Percentiles rank a stretch among this genome's conserved stretches.
Conservation (phyloP, 2,329 filamentous ascomycete genomes). For the Intubia oerlemansii region DNA sequence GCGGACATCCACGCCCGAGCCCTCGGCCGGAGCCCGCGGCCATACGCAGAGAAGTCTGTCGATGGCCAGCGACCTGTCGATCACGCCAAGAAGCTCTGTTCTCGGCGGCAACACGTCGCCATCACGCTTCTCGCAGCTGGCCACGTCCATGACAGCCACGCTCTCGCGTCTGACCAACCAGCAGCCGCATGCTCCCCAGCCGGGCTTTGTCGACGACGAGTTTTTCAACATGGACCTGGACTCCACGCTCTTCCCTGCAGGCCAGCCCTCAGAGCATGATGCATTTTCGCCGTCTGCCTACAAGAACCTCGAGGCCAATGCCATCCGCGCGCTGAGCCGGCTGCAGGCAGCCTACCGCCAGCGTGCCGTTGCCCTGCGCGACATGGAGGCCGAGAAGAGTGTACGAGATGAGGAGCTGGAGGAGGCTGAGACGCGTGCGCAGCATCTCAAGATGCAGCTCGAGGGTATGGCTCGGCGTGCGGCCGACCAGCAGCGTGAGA, state of each 20-base stretch:
- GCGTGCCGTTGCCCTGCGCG: constrained; percentile 25
- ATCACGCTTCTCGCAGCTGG: constrained; percentile 24
- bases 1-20: constrained; percentile 4
- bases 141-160: constrained; percentile 23
- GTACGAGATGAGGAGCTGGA: constrained; percentile 32
- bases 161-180: constrained; percentile 18
- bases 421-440: constrained; percentile 28
- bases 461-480: constrained; percentile 34
- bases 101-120: constrained; percentile 9
- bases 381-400: constrained; percentile 30
- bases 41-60: constrained; percentile 9
- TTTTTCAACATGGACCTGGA: constrained; percentile 33
- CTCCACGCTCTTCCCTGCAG: constrained; percentile 27
- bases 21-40: neutral
- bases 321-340: constrained; percentile 28
- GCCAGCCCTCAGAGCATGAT: constrained; percentile 20
- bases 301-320: constrained; percentile 38
- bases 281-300: constrained; percentile 36
- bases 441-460: constrained; percentile 35
- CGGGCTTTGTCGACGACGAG: constrained; percentile 22
- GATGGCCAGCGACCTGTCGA: constrained; percentile 7
- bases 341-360: constrained; percentile 38
- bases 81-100: constrained; percentile 2
- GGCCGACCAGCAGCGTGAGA: constrained; percentile 28
- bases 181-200: constrained; percentile 2